A percentile compares a stretch with the other conserved stretches of the same genome.
Conservation (phyloP, 768 basidiomycete species). For the Lactarius psammicola region DNA sequence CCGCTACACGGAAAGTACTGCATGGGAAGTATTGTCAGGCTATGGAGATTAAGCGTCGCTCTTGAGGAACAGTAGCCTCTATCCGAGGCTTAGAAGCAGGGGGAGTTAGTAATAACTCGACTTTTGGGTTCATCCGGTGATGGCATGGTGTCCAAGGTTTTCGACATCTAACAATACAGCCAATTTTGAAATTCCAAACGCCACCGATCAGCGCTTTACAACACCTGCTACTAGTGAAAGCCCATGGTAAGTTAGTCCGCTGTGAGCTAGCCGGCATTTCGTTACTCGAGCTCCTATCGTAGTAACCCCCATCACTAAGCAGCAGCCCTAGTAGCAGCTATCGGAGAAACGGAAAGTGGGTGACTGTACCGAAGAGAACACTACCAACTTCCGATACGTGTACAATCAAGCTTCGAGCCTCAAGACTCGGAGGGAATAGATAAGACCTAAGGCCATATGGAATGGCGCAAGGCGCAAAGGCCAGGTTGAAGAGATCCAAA, state of each 20-base stretch:
- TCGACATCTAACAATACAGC: too few species aligned
- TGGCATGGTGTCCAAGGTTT: not conserved
- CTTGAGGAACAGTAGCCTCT: not conserved
- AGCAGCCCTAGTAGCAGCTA: not conserved
- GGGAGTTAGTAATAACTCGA: not conserved
- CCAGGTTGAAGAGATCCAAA: too few species aligned
- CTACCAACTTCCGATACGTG: too few species aligned
- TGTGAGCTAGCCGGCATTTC: too few species aligned
- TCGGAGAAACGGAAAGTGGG: not conserved
- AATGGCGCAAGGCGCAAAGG: too few species aligned
- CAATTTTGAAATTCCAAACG: not conserved
- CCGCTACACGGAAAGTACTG: not conserved
- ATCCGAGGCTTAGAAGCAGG: not conserved
- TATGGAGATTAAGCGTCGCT: not conserved
- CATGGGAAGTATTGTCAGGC: not conserved
- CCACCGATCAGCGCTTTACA: too few species aligned
- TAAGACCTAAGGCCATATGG: too few species aligned
- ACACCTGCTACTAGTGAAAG: too few species aligned
- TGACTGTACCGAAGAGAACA: too few species aligned
- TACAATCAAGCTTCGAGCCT: too few species aligned
- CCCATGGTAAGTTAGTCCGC: too few species aligned
- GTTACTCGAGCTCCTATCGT: not conserved
- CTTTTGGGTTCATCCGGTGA: not conserved
- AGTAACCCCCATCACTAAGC: not conserved
- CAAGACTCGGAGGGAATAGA: too few species aligned